Base-by-base conservation (phyloP, 139 green algal genomes). In the Bryopsis sp. region DNA sequence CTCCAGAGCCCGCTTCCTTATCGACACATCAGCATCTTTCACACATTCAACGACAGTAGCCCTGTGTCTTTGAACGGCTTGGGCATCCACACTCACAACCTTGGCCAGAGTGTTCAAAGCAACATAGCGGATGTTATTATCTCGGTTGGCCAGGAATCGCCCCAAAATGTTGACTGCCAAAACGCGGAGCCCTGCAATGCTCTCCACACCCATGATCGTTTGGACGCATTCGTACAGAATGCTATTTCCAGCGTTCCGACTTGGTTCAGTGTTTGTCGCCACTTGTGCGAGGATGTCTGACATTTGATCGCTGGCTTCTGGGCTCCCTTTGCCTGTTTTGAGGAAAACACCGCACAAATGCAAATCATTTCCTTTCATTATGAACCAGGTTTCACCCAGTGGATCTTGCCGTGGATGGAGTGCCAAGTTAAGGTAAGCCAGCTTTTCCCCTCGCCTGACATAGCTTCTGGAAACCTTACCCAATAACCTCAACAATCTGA, bases 71-170 rank as follows among this genome's bases (percentile, higher is more conserved):
- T 97, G 92, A 38, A 99, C 92, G 0, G 94, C 93, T 74, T 95
- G 85, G 19, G 38, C 46, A 47, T 75, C 70, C 4, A 66, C 34
- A 48, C 28, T 6, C 2, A 92, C 85, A 48, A 96, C 88, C 68
- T 91, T 87, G 0, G 87, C 79, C 61, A 99, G 82, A 31, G 86
- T 95, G 79, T 97, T 94, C 29, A 99, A 85, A 33, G 94, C 93
- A 67, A 99, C 94, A 76, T 99, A 99, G 50, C 90, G 84, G 31
- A 95, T 95, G 83, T 96, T 96, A 84, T 95, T 94, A 78, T 96
- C 89, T 24, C 69, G 61, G 70, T 93, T 91, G 31, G 76, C 76
- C 57, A 96, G 79, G 76, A 97, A 98, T 46, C 88, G 75, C 59
- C 92, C 94, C 69, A 99, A 79, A 48, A 96, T 96, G 81, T 98